A percentile compares a stretch with the other conserved stretches of the same genome.
phyloP scores from a whole-genome alignment of 352 stramenopile species.

The Phytophthora cactorum region DNA sequence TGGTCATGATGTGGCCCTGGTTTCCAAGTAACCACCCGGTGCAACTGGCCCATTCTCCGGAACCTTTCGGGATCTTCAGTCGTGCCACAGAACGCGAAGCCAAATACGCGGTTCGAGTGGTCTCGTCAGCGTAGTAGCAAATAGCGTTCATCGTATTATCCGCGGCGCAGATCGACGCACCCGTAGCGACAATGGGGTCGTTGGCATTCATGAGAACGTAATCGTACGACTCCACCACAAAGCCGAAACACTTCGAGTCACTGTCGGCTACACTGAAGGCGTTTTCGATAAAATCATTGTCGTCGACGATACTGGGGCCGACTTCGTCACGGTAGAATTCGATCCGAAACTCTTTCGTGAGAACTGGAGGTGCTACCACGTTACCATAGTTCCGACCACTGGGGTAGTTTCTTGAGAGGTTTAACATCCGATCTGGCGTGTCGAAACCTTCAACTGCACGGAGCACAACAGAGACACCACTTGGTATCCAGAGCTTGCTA shows the following conservation, averaged over 20 bases:
- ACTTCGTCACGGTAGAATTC: slow-evolving; percentile 58
- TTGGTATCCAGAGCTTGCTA: slow-evolving; percentile 48
- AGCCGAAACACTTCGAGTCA: slow-evolving; percentile 52
- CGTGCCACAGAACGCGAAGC: slow-evolving; percentile 37
- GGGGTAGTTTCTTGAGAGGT: slow-evolving; percentile 41
- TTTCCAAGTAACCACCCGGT: slow-evolving; percentile 66
- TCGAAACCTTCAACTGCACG: slow-evolving; percentile 52
- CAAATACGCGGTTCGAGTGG: slow-evolving; percentile 37
- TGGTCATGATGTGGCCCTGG: slow-evolving; percentile 64
- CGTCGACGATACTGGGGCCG: slow-evolving; percentile 4
- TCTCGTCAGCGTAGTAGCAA: slow-evolving; percentile 49
- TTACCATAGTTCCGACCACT: slow-evolving; percentile 33
- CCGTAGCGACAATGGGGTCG: slow-evolving; percentile 43
- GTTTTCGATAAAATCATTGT: slow-evolving; percentile 7
- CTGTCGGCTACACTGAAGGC: slow-evolving; percentile 29
- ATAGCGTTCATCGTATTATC: slow-evolving; percentile 64
- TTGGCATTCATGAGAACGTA: slow-evolving; percentile 43
- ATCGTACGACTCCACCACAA: slow-evolving; percentile 51
- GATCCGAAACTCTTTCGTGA: slow-evolving; percentile 58
- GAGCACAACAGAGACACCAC: slow-evolving; percentile 45
- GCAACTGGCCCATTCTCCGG: slow-evolving; percentile 36
- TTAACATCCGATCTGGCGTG: slow-evolving; percentile 39
- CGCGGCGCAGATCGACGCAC: slow-evolving; percentile 50
- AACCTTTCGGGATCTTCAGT: slow-evolving; percentile 25
- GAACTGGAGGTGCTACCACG: slow-evolving; percentile 37